phyloP scores from a whole-genome alignment of 176 grass and related monocot genomes.

The Chrysopogon serrulatus region DNA sequence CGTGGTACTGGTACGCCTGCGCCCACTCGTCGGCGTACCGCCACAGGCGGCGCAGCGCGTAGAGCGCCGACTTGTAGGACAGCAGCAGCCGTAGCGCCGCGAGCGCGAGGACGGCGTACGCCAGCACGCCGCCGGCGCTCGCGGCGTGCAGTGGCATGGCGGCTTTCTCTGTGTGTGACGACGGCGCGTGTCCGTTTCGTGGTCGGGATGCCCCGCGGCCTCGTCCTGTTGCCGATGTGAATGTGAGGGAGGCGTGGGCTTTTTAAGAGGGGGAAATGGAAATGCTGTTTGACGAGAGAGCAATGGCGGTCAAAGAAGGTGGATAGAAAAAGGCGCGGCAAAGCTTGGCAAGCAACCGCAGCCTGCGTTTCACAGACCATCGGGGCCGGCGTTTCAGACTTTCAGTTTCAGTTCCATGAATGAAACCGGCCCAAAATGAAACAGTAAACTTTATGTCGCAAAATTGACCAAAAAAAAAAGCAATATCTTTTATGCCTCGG shows the following conservation, averaged over 20 bases:
- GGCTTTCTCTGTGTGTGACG: background rate
- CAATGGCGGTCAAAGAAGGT: too few species aligned
- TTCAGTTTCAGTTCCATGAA: too few species aligned
- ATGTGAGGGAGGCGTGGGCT: too few species aligned
- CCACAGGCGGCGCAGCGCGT: slow-evolving; percentile 46
- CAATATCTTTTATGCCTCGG: too few species aligned
- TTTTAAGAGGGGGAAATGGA: background rate
- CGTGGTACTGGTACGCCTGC: slow-evolving; percentile 73
- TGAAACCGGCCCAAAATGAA: too few species aligned
- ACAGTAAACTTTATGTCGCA: too few species aligned
- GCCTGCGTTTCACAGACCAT: too few species aligned
- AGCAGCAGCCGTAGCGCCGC: slow-evolving; percentile 50
- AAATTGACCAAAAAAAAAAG: too few species aligned
- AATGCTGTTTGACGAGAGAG: background rate
- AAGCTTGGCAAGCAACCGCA: too few species aligned
- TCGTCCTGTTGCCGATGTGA: background rate
- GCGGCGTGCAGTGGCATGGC: background rate
- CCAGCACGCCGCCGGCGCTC: background rate
- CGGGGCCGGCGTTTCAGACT: too few species aligned
- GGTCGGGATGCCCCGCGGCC: background rate
- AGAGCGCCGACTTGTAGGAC: slow-evolving; percentile 49
- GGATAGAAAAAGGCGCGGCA: too few species aligned
- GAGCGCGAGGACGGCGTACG: slow-evolving; percentile 27
- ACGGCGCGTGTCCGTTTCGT: background rate
- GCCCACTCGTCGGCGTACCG: slow-evolving; percentile 54